Conservation (phyloP, 768 basidiomycete genomes). For the Tulasnella sp. region DNA sequence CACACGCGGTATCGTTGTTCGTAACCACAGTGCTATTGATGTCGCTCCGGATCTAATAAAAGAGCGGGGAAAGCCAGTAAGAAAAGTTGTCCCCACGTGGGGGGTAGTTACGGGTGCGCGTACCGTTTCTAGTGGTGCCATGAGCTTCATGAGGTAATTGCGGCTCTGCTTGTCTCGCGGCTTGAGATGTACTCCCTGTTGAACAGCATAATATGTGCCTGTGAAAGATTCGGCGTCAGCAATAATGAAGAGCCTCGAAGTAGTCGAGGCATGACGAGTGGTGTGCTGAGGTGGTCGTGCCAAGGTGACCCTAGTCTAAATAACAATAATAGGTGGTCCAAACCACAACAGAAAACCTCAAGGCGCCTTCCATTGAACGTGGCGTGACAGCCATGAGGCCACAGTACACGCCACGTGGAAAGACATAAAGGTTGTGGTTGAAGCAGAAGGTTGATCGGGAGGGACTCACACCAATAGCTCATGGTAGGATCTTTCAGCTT, state of each 20-base stretch:
- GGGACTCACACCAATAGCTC: constrained; percentile 84
- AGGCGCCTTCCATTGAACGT: too few relatives aligned
- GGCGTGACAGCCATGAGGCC: too few relatives aligned
- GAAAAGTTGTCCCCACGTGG: too few relatives aligned
- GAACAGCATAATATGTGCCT: constrained; percentile 90
- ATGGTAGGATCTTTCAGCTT: constrained; percentile 72
- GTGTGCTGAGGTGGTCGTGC: too few relatives aligned
- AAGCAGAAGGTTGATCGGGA: too few relatives aligned
- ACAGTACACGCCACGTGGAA: too few relatives aligned
- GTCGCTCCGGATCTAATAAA: constrained; percentile 52
- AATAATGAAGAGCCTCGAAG: too few relatives aligned
- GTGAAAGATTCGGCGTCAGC: constrained; percentile 3
- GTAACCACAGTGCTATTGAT: constrained; percentile 71
- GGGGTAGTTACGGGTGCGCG: constrained; percentile 17
- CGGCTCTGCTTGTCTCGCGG: constrained; percentile 63
- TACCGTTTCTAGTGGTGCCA: constrained; percentile 62
- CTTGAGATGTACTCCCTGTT: constrained; percentile 58
- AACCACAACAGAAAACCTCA: neutral
- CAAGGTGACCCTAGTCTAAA: too few relatives aligned
- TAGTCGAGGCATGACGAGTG: too few relatives aligned
- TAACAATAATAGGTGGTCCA: too few relatives aligned
- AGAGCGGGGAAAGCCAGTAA: neutral
- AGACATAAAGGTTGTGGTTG: too few relatives aligned
- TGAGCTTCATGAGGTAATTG: constrained; percentile 58
- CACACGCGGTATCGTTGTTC: constrained; percentile 41